Evolutionary conservation across 2,329 filamentous ascomycete species (phyloP).

Genomic region (Hypoxylon sp.): DNA sequence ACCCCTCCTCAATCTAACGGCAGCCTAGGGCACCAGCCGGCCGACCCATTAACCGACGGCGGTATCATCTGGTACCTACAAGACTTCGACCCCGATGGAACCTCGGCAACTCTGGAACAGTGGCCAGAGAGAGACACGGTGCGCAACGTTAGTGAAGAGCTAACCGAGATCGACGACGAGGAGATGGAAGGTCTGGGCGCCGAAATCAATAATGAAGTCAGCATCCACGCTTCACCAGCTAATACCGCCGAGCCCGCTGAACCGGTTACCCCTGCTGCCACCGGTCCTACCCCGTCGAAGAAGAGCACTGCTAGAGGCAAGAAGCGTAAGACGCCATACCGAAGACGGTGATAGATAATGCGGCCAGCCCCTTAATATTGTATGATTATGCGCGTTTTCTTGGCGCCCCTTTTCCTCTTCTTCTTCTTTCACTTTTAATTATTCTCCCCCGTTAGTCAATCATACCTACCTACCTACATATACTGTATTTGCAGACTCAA

Average conservation of each 20-base stretch:
- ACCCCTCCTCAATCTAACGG: slow-evolving; percentile 74
- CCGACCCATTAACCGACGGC: slow-evolving; percentile 69
- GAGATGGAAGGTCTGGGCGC: slow-evolving; percentile 76
- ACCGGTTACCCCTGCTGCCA: slow-evolving; percentile 13
- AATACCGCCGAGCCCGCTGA: slow-evolving; percentile 38
- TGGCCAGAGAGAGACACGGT: slow-evolving; percentile 76
- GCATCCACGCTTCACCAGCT: slow-evolving; percentile 52
- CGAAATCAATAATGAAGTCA: slow-evolving; percentile 61
- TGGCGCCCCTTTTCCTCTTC: no score
- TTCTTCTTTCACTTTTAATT: no score
- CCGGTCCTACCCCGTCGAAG: slow-evolving; percentile 37
- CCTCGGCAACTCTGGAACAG: slow-evolving; percentile 78
- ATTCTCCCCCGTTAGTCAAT: no score
- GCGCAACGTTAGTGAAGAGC: slow-evolving; percentile 78
- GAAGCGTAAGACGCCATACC: slow-evolving; percentile 42
- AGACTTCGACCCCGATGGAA: slow-evolving; percentile 80
- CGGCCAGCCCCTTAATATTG: no score
- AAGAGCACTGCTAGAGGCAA: slow-evolving; percentile 39
- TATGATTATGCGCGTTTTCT: no score
- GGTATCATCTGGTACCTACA: slow-evolving; percentile 90
- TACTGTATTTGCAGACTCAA: no score
- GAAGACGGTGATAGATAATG: slow-evolving; percentile 36
- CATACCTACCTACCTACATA: no score
- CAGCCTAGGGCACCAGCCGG: slow-evolving; percentile 58
- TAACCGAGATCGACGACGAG: slow-evolving; percentile 92